These are phyloP conservation scores for Phyllosticta ampelicida DNA, from an alignment of 2,329 filamentous ascomycete species.

Conservation along the genomic window DNA sequence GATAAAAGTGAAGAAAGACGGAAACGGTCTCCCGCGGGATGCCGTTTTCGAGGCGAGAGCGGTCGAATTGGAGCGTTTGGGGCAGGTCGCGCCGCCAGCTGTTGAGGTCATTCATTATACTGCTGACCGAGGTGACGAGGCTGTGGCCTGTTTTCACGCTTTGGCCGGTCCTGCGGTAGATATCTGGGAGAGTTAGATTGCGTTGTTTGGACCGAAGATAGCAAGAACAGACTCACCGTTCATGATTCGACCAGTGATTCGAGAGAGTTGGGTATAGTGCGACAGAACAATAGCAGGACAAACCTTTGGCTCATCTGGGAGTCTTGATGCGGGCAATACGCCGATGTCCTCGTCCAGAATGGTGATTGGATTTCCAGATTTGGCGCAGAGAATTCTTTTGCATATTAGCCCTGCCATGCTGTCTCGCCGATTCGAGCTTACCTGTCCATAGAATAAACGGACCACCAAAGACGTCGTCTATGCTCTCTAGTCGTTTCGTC, in stretches of 20 bases:
- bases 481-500: conserved; percentile 37
- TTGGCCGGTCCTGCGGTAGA: conserved; percentile 35
- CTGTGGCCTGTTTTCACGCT: conserved; percentile 37
- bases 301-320: conserved; percentile 29
- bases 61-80: conserved; percentile 38
- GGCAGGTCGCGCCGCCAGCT: conserved; percentile 42
- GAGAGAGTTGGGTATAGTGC: conserved; percentile 43
- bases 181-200: conserved; percentile 21
- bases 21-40: conserved; percentile 42
- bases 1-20: conserved; percentile 45
- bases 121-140: conserved; percentile 41
- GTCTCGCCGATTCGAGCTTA: not conserved
- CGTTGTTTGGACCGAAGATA: not conserved
- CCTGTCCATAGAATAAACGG: conserved; percentile 43
- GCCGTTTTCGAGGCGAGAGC: conserved; percentile 29
- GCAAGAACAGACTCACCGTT: not conserved
- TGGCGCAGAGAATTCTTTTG: conserved; percentile 38
- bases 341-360: conserved; percentile 46
- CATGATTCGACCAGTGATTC: conserved; percentile 41
- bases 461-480: conserved; percentile 46
- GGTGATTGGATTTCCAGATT: conserved; percentile 45
- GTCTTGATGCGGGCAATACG: conserved; percentile 27
- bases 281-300: conserved; percentile 40
- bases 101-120: conserved; percentile 40
- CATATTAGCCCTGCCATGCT: not conserved